These are phyloP conservation scores for Phaeosphaeria sp. DNA, from an alignment of 2,329 filamentous ascomycete genomes.

Conservation along the genomic window DNA sequence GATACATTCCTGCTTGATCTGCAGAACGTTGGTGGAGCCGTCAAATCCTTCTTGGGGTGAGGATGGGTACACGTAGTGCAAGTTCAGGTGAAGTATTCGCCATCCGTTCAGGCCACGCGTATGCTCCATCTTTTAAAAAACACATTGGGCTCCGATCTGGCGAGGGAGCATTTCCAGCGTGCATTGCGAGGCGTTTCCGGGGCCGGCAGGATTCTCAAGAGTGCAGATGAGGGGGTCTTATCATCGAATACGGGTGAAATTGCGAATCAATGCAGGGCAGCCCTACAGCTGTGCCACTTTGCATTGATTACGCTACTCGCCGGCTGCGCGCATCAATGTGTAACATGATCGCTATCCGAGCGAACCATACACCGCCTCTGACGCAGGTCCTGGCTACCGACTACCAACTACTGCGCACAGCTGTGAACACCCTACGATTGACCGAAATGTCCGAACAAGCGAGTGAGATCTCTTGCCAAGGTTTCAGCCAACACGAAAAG, in stretches of 20 bases:
- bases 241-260: not conserved
- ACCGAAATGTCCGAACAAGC: not conserved
- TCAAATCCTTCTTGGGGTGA: conserved; percentile 78
- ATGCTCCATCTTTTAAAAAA: conserved; percentile 1
- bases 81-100: not conserved
- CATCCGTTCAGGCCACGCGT: not conserved
- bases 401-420: too few relatives aligned
- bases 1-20: conserved; percentile 95
- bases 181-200: conserved; percentile 30
- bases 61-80: not conserved
- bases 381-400: not conserved
- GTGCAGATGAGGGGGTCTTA: conserved; percentile 7
- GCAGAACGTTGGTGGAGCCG: conserved; percentile 85
- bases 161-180: conserved; percentile 12
- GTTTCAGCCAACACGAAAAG: too few relatives aligned
- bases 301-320: not conserved
- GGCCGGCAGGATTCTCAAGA: not conserved
- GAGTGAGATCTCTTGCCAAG: not conserved
- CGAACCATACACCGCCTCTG: not conserved
- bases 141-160: not conserved
- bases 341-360: conserved; percentile 1
- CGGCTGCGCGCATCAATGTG: not conserved
- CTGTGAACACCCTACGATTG: not conserved
- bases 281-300: not conserved
- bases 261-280: not conserved